phyloP scores from a whole-genome alignment of 2,329 filamentous ascomycete genomes.

The Fusarium redolens region DNA sequence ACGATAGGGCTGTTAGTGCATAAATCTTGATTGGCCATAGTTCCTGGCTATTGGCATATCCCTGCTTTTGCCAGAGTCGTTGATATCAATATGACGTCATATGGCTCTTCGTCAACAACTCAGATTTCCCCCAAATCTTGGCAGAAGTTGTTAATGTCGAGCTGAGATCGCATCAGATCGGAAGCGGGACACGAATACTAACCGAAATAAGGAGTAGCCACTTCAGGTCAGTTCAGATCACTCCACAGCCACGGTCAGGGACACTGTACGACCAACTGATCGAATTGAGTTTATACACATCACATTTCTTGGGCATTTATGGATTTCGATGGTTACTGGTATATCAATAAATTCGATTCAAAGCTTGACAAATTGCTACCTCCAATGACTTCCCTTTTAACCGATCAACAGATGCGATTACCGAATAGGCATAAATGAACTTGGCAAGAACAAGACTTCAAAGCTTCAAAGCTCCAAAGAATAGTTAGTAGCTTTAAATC shows the following conservation, averaged over 20 bases:
- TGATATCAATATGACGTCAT: neutral
- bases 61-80: neutral
- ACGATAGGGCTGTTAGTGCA: neutral
- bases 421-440: too few species aligned
- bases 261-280: neutral
- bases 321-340: rapidly evolving
- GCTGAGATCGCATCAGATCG: neutral
- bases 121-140: rapidly evolving
- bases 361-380: too few species aligned
- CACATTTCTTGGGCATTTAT: neutral
- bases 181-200: too few species aligned
- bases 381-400: neutral
- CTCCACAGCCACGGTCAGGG: neutral
- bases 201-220: neutral
- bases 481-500: too few species aligned
- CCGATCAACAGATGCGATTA: too few species aligned
- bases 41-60: neutral
- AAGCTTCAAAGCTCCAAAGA: neutral
- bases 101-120: rapidly evolving
- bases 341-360: neutral
- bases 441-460: neutral
- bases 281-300: neutral
- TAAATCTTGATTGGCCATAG: neutral
- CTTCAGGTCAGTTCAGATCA: neutral
- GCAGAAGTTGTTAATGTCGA: neutral